These are phyloP conservation scores for Torulaspora gathmanii DNA, from an alignment of 805 yeast species.

Conservation along the genomic window DNA sequence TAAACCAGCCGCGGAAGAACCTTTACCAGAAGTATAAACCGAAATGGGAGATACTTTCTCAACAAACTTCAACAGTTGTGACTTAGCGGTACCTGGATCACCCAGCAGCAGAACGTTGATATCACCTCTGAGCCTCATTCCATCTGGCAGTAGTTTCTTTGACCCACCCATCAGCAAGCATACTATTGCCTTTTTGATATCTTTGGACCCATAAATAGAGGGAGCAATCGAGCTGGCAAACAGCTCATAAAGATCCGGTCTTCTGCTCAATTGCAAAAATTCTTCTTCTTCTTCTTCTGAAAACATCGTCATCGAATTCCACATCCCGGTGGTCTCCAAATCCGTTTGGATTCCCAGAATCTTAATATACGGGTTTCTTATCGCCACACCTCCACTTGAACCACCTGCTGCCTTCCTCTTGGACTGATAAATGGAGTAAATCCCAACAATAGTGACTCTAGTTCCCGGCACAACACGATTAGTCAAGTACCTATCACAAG, in stretches of 20 bases:
- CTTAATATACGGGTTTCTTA: constrained; percentile 85
- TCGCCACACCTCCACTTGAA: constrained; percentile 59
- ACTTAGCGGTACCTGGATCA: constrained; percentile 99
- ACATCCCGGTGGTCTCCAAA: constrained; percentile 62
- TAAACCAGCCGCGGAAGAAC: constrained; percentile 98
- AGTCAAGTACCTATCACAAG: constrained; percentile 84
- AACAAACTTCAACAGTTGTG: constrained; percentile 90
- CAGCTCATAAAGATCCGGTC: constrained; percentile 80
- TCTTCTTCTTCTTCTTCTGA: constrained; percentile 94
- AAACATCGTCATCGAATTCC: constrained; percentile 48
- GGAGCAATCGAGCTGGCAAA: constrained; percentile 91
- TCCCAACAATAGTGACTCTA: constrained; percentile 85
- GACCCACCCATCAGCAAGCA: constrained; percentile 94
- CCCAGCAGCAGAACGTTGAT: constrained; percentile 89
- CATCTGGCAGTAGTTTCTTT: constrained; percentile 86
- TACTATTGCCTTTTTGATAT: constrained; percentile 88
- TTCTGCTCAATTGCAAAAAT: constrained; percentile 71
- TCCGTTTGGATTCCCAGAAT: constrained; percentile 85
- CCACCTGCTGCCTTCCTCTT: constrained; percentile 48
- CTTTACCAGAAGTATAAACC: constrained; percentile 96
- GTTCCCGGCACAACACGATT: constrained; percentile 94
- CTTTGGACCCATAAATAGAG: constrained; percentile 88
- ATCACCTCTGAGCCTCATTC: constrained; percentile 95
- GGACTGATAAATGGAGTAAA: constrained; percentile 84
- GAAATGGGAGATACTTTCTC: constrained; percentile 93